Percentiles rank a stretch among this genome's conserved stretches.
These are phyloP conservation scores for Xenoacremonium recifei DNA, from an alignment of 2,329 filamentous ascomycete species.

Conservation along the genomic window DNA sequence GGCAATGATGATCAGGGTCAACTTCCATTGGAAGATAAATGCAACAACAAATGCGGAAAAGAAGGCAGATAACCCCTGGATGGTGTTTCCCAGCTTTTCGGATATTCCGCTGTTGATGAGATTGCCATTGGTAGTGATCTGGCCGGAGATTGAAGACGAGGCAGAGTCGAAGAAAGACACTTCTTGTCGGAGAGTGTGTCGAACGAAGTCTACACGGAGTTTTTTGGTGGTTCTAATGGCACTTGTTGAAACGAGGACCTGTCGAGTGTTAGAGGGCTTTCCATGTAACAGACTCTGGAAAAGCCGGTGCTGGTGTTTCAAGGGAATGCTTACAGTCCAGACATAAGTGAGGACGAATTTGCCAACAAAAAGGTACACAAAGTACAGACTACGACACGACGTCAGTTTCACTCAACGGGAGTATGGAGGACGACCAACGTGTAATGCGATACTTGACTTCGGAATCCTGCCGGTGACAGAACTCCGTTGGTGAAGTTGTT, in stretches of 20 bases:
- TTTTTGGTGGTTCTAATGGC: slow-evolving; percentile 50
- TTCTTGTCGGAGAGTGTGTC: slow-evolving; percentile 48
- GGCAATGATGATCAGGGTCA: slow-evolving; percentile 42
- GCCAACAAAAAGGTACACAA: slow-evolving; percentile 57
- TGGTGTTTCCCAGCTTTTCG: slow-evolving; percentile 42
- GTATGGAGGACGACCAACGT: slow-evolving; percentile 24
- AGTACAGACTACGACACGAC: slow-evolving; percentile 46
- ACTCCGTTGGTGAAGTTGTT: slow-evolving; percentile 51
- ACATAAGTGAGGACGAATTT: slow-evolving; percentile 53
- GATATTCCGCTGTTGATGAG: slow-evolving; percentile 44
- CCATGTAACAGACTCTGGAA: too few relatives aligned
- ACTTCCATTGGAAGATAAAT: slow-evolving; percentile 40
- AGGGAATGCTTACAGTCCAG: too few relatives aligned
- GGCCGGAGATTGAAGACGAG: slow-evolving; percentile 43
- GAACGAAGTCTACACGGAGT: slow-evolving; percentile 48
- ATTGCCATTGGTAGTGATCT: slow-evolving; percentile 49
- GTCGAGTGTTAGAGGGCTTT: too few relatives aligned
- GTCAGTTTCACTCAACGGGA: slow-evolving; percentile 24
- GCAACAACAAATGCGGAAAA: slow-evolving; percentile 39
- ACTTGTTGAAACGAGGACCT: slow-evolving; percentile 46
- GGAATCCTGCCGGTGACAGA: slow-evolving; percentile 46
- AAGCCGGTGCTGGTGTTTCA: too few relatives aligned
- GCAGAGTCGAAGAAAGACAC: slow-evolving; percentile 48
- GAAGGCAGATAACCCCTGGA: slow-evolving; percentile 41
- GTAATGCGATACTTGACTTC: slow-evolving; percentile 45